A percentile compares a stretch with the other conserved stretches of the same genome.
Conservation (phyloP, 2,329 filamentous ascomycete genomes). For the Paecilomyces fulvus region DNA sequence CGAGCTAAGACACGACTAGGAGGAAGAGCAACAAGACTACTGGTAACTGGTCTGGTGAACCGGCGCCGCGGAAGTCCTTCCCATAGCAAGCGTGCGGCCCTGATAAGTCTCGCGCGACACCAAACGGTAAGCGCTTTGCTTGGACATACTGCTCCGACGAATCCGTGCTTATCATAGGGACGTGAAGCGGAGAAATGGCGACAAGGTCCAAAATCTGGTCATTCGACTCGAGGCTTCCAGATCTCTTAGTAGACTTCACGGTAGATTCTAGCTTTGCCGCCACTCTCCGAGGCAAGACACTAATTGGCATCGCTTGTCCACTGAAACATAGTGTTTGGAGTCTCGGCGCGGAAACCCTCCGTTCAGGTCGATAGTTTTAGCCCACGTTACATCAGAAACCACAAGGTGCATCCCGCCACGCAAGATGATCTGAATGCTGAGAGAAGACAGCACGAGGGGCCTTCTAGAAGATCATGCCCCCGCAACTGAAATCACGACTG, state of each 20-base stretch:
- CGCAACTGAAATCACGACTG: background rate
- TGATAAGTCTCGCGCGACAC: background rate
- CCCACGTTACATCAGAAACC: background rate
- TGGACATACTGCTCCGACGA: background rate
- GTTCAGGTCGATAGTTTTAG: background rate
- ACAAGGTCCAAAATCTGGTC: background rate
- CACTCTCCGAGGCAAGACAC: background rate
- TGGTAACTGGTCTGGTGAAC: slow-evolving; percentile 13
- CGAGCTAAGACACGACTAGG: slow-evolving; percentile 9
- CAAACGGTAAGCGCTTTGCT: background rate
- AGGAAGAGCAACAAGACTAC: background rate
- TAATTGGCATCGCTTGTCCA: background rate
- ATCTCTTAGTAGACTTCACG: background rate
- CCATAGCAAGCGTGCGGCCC: background rate
- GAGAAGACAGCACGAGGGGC: background rate
- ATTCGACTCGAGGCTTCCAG: background rate
- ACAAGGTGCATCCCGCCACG: background rate
- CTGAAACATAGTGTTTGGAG: background rate
- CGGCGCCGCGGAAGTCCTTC: slow-evolving; percentile 14
- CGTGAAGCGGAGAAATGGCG: background rate
- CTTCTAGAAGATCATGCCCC: background rate
- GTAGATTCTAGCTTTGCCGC: background rate
- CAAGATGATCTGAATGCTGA: background rate
- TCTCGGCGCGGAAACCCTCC: background rate
- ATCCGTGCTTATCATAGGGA: background rate